A percentile compares a stretch with the other conserved stretches of the same genome.
These are phyloP conservation scores for Cyclotella distinguenda DNA, from an alignment of 108 stramenopile species.

Conservation along the genomic window DNA sequence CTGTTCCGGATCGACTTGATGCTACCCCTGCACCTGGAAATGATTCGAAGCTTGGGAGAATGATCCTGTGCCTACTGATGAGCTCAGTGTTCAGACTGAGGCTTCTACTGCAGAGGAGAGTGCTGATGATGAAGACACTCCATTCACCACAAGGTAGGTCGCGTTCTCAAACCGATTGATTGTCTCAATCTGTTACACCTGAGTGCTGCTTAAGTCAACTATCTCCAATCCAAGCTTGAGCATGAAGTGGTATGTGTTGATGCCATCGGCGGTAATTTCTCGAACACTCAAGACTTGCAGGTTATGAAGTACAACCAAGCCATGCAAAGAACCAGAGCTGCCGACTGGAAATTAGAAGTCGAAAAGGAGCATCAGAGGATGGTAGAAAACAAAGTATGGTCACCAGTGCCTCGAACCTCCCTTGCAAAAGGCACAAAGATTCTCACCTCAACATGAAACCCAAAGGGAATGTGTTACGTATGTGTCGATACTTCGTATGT, in stretches of 20 bases:
- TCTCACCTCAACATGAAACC: conserved; percentile 14
- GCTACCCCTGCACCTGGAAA: too few species aligned
- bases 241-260: not conserved
- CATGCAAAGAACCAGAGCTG: conserved; percentile 10
- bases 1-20: too few species aligned
- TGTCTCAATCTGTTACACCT: too few species aligned
- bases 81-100: too few species aligned
- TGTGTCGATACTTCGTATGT: too few species aligned
- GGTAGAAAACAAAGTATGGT: not conserved
- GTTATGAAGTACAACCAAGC: conserved; percentile 37
- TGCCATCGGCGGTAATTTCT: conserved; percentile 33
- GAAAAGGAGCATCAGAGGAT: conserved; percentile 23
- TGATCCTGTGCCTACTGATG: too few species aligned
- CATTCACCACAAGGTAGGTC: too few species aligned
- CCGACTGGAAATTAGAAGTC: conserved; percentile 18
- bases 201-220: not conserved
- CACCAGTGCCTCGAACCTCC: not conserved
- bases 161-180: too few species aligned
- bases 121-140: too few species aligned
- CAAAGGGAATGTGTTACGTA: conserved; percentile 13
- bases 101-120: too few species aligned
- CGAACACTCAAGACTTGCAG: conserved; percentile 19
- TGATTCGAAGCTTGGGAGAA: too few species aligned
- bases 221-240: not conserved
- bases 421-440: conserved; percentile 8